Percentiles rank a stretch among this genome's conserved stretches.
Evolutionary conservation across 805 yeast species (phyloP).

Genomic region (Kodamaea kakaduensis): DNA sequence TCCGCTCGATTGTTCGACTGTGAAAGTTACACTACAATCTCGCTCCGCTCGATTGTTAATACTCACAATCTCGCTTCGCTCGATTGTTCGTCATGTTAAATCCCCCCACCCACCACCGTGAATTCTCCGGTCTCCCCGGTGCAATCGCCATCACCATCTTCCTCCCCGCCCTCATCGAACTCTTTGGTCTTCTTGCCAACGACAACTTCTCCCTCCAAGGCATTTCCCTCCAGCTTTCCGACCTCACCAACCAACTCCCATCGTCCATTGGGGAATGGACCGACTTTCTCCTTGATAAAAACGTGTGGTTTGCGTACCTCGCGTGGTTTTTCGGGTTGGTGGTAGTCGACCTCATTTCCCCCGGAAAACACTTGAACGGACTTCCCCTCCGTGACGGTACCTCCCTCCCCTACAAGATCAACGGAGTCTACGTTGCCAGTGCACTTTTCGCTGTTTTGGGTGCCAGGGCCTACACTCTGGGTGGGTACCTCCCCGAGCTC

Average conservation of each 20-base stretch:
- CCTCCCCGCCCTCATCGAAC: conserved; percentile 59
- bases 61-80: background rate
- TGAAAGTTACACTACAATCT: no score
- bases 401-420: conserved; percentile 67
- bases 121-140: conserved; percentile 78
- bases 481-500: conserved; percentile 70
- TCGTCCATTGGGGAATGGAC: conserved; percentile 18
- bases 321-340: conserved; percentile 71
- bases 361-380: conserved; percentile 62
- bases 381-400: conserved; percentile 74
- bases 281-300: conserved; percentile 36
- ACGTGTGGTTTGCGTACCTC: conserved; percentile 61
- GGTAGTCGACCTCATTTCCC: conserved; percentile 60
- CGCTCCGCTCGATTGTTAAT: background rate
- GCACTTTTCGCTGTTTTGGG: conserved; percentile 35
- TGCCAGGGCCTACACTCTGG: conserved; percentile 45
- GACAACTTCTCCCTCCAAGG: conserved; percentile 53
- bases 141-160: conserved; percentile 62
- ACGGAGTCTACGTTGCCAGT: conserved; percentile 61
- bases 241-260: conserved; percentile 36
- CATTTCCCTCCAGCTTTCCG: conserved; percentile 35
- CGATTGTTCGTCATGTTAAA: conserved; percentile 38
- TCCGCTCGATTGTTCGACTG: no score
- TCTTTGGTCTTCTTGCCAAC: conserved; percentile 60
- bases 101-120: conserved; percentile 67